These are phyloP conservation scores for Dictyostelium firmibasis DNA, from an alignment of 78 protist genomes.

Conservation along the genomic window DNA sequence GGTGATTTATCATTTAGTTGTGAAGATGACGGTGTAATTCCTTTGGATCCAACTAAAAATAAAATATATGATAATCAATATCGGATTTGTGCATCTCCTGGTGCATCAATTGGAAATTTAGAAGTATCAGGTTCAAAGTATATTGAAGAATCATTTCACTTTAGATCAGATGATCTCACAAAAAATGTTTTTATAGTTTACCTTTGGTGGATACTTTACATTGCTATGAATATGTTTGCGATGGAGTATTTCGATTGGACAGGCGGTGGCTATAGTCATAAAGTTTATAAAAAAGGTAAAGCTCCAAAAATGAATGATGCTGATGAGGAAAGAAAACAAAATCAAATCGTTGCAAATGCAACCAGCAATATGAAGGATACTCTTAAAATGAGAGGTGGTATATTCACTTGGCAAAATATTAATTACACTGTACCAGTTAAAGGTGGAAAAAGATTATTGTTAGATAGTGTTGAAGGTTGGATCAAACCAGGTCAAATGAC, in stretches of 20 bases:
- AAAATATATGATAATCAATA: not conserved
- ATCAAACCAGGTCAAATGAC: constrained; percentile 81
- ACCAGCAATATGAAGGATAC: constrained; percentile 33
- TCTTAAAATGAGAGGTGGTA: constrained; percentile 42
- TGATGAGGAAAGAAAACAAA: constrained; percentile 30
- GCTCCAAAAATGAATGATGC: constrained; percentile 74
- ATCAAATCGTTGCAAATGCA: constrained; percentile 47
- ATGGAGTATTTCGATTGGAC: constrained; percentile 68
- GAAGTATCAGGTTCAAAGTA: constrained; percentile 1
- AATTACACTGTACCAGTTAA: constrained; percentile 50
- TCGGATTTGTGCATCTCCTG: constrained; percentile 27
- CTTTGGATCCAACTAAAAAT: not conserved
- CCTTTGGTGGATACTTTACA: constrained; percentile 39
- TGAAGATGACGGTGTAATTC: not conserved
- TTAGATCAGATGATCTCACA: not conserved
- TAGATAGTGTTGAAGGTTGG: constrained; percentile 50
- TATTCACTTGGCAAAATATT: constrained; percentile 54
- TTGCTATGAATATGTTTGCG: constrained; percentile 35
- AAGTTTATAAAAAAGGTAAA: constrained; percentile 74
- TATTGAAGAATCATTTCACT: not conserved
- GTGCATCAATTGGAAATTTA: not conserved
- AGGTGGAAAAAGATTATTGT: constrained; percentile 1
- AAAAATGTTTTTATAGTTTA: not conserved
- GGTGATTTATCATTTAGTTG: not conserved
- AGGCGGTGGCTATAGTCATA: constrained; percentile 72